Evolutionary conservation across 768 basidiomycete species (phyloP), one percentile per base, ranked within the genome.

Genomic region (Psilocybe cubensis): DNA sequence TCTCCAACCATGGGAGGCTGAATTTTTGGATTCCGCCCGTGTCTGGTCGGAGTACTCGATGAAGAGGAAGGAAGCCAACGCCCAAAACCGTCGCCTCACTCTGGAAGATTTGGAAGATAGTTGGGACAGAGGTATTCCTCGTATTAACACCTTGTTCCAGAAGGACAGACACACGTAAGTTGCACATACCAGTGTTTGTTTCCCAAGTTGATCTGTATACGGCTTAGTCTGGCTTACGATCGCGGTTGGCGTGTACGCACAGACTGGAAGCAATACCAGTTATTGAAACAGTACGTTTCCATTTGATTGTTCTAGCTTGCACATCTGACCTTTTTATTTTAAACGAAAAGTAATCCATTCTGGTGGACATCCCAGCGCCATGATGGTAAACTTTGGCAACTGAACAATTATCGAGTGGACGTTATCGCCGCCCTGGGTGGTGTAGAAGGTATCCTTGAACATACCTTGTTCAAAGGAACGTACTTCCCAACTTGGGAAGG

Each of bases 21-120:
- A 98, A 70, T 98, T 99, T 79, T 72, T 97, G 58, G 97, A 99
- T 69, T 98, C 96, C 1, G 96, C 96, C 38, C 94, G 97, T 65
- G 97, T 99, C 38, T 99, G 97, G 97, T 93, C 90, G 0, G 97
- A 99, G 72, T 99, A 99, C 72, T 96, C 96, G 0, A 92, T 98
- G 94, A 99, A 98, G 81, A 80, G 97, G 65, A 98, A 98, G 73
- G 97, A 99, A 70, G 97, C 97, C n/a, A 97, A 95, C 62, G 96
- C 97, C 1, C 94, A 97, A 71, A 98, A 98, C 75, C 89, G 96
- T 54, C 89, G 97, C 14, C 81, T 99, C 53, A 99, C 97, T 1
- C 80, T 99, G 18, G 97, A 99, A 71, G 97, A 98, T 80, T 82
- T 98, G 24, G 97, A 98, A 71, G 96, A 99, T 68, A 94, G 91